Percentiles rank a stretch among this genome's conserved stretches.
Conservation (phyloP, 2,329 filamentous ascomycete species). For the Alternaria burnsii region DNA sequence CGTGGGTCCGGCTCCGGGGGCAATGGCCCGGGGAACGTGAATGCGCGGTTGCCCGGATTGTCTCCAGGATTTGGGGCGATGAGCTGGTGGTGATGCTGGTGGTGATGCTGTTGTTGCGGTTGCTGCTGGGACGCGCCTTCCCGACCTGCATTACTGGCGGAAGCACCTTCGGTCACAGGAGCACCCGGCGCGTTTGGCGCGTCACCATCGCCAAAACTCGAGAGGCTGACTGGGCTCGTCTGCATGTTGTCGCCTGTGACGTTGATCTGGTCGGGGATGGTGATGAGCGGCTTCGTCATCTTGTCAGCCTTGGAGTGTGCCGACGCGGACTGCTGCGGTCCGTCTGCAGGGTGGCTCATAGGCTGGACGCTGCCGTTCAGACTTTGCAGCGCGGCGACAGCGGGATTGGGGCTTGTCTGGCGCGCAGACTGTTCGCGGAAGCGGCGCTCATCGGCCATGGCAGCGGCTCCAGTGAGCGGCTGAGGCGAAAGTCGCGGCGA, state of each 20-base stretch:
- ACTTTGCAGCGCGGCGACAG: constrained; percentile 54
- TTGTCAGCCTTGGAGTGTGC: constrained; percentile 60
- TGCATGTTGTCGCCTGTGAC: constrained; percentile 57
- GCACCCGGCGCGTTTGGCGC: constrained; percentile 56
- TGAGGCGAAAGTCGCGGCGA: constrained; percentile 53
- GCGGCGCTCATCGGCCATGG: constrained; percentile 59
- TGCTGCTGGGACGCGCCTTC: constrained; percentile 49
- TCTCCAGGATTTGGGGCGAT: constrained; percentile 49
- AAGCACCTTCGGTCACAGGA: constrained; percentile 61
- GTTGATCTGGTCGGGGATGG: constrained; percentile 55
- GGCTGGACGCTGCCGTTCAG: constrained; percentile 52
- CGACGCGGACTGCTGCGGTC: constrained; percentile 52
- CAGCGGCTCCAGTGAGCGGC: constrained; percentile 58
- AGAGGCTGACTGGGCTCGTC: constrained; percentile 62
- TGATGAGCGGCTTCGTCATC: constrained; percentile 58
- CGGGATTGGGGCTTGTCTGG: constrained; percentile 60
- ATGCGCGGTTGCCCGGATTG: constrained; percentile 61
- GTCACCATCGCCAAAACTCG: constrained; percentile 63
- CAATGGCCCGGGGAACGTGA: constrained; percentile 71
- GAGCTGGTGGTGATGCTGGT: constrained; percentile 42
- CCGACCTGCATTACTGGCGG: constrained; percentile 51
- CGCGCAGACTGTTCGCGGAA: constrained; percentile 53
- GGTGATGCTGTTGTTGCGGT: constrained; percentile 33
- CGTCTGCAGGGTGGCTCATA: constrained; percentile 51
- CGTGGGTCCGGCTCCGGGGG: constrained; percentile 58